Evolutionary conservation across 129 eudicot genomes (phyloP), one percentile per base, ranked within the genome.

Genomic region (Arctium minus): DNA sequence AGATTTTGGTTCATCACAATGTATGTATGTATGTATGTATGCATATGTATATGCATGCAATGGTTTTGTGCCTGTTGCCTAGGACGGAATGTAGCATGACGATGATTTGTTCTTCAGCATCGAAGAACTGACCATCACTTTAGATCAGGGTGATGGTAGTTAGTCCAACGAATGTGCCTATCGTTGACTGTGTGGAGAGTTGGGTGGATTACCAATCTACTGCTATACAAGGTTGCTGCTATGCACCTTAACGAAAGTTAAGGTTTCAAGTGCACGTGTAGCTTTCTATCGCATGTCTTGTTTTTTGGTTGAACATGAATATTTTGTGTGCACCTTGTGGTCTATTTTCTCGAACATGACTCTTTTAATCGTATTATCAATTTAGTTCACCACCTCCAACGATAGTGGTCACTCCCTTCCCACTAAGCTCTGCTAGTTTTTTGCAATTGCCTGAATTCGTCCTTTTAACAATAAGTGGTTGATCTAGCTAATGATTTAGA

Each of bases 71-170:
- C 97, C 98, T 76, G 84, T 94, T 94, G 73, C 98, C 97, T n/a
- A 94, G 86, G 65, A 94, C 97, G 0, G 98, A 89, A 82, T 94
- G 98, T 39, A 94, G 94, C 78, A 91, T 90, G 35, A 92, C 90
- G 15, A 92, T 94, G 85, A 94, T 88, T 42, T 92, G 97, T 86
- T 94, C 98, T 82, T 94, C 98, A 17, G 92, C 91, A 11, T 86
- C 92, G 0, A 96, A 79, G 81, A 94, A 94, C 8, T 90, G 94
- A 5, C 98, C 96, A 38, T 92, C 27, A 97, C 81, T 94, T 94
- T 29, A 94, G 92, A 81, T 94, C 98, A 32, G 98, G 98, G 29
- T 97, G 88, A 29, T 92, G 93, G 89, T 94, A 94, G 82, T 94
- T 94, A 44, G 96, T 92, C 98, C 98, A 94, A 84, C 81, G 89